Evolutionary conservation across 2,329 filamentous ascomycete species (phyloP), one percentile per base, ranked within the genome.

Genomic region (Davidsoniella eucalypti): DNA sequence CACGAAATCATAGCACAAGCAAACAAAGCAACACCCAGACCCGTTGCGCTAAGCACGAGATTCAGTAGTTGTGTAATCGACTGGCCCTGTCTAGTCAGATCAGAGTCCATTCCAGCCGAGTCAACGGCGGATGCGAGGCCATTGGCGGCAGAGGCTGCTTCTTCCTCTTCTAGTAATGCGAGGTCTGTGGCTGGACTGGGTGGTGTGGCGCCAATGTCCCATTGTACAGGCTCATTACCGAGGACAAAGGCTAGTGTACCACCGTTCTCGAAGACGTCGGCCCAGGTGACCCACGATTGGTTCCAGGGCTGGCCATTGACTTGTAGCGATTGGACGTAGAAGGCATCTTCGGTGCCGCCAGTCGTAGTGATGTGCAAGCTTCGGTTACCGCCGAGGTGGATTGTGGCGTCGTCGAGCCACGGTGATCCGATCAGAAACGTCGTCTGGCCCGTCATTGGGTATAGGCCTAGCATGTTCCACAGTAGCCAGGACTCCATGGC

Each of bases 401-500:
- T 73, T 0, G 67, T 76, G 55, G 83, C 64, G 38, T 75, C 68
- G 1, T 63, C 61, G 58, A 81, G 78, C 76, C 76, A 82, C 0
- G 79, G 78, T 5, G 75, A 76, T 2, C 73, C 73, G 48, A 84
- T 67, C 14, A 84, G 65, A 59, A 83, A 84, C 1, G 75, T 80
- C 0, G 77, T 77, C 65, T 84, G 80, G 0, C 78, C 79, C 0
- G 78, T 81, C 54, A 84, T 65, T 1, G 80, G 80, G 56, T 82
- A 83, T 25, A 84, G 63, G 2, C 80, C 80, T 37, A 83, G 70
- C 71, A 82, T 81, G 55, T 74, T 76, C 75, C 80, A 84, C 7
- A 82, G 62, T 2, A 82, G 61, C 75, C 78, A 83, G 6, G 73
- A 77, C 59, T 85, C 78, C 80, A 85, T 84, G 12, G 81, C 78